These are phyloP conservation scores for Sporothrix phasma DNA, from an alignment of 2,329 filamentous ascomycete species.

Conservation along the genomic window DNA sequence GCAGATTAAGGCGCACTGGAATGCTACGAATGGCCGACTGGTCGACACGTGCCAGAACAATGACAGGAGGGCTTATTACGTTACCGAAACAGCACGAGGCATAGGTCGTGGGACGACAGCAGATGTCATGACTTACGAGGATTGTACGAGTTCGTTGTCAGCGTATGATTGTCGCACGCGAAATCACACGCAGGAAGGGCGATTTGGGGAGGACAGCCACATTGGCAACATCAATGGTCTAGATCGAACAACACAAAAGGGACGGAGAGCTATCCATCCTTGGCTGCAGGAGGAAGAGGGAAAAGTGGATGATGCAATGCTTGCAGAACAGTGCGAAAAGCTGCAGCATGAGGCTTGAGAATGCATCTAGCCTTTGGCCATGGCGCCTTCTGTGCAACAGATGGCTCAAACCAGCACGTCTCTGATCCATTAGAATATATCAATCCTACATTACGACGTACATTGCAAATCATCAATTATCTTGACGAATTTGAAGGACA, in stretches of 20 bases:
- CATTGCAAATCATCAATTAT: too few relatives aligned
- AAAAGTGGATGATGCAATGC: slow-evolving; percentile 12
- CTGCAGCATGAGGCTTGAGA: not conserved
- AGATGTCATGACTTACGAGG: not conserved
- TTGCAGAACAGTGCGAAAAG: slow-evolving; percentile 1
- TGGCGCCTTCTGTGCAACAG: not conserved
- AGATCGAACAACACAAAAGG: slow-evolving; percentile 8
- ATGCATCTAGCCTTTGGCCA: not conserved
- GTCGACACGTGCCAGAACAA: not conserved
- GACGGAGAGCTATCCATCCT: slow-evolving; percentile 3
- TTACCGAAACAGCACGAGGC: not conserved
- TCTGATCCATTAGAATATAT: too few relatives aligned
- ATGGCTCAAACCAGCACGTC: not conserved
- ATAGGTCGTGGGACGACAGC: too few relatives aligned
- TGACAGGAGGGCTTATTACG: not conserved
- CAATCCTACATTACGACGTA: too few relatives aligned
- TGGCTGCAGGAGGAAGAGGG: slow-evolving; percentile 1
- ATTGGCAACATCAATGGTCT: slow-evolving; percentile 6
- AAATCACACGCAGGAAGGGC: not conserved
- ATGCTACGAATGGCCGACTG: not conserved
- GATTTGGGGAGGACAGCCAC: not conserved
- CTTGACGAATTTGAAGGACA: too few relatives aligned
- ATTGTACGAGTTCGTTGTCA: not conserved
- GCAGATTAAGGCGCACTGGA: not conserved
- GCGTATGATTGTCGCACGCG: too few relatives aligned